Evolutionary conservation across 169 alveolate genomes (phyloP).

Genomic region (Prorocentrum cordatum): DNA sequence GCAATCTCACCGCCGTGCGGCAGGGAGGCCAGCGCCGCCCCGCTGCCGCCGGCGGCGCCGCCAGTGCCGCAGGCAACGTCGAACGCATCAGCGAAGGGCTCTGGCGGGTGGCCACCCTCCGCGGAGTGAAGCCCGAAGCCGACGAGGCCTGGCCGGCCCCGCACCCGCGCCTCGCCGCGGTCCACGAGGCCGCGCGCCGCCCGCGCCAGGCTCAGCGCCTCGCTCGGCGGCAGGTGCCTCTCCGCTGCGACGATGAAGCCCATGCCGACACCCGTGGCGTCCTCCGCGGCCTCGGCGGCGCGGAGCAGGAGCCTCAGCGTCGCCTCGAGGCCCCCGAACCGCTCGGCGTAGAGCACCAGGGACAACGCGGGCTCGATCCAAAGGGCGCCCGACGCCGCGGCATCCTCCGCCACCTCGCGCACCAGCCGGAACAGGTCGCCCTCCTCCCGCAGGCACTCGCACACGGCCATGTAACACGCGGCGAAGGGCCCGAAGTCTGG

Average conservation of each 20-base stretch:
- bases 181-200: background rate
- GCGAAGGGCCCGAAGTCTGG: background rate
- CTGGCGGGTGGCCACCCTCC: slow-evolving; percentile 38
- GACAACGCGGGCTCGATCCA: slow-evolving; percentile 58
- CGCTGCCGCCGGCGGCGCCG: no score
- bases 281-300: slow-evolving; percentile 33
- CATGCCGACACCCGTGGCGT: slow-evolving; percentile 6
- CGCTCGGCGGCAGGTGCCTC: slow-evolving; percentile 5
- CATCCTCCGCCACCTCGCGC: slow-evolving; percentile 48
- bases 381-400: slow-evolving; percentile 20
- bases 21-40: background rate
- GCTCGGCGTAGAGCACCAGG: slow-evolving; percentile 26
- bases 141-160: slow-evolving; percentile 4
- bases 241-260: slow-evolving; percentile 64
- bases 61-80: background rate
- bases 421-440: slow-evolving; percentile 18
- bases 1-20: slow-evolving; percentile 51
- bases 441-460: slow-evolving; percentile 52
- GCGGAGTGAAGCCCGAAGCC: slow-evolving; percentile 44
- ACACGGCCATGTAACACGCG: slow-evolving; percentile 37
- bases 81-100: slow-evolving; percentile 39
- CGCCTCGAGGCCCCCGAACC: slow-evolving; percentile 3
- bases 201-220: background rate
- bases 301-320: background rate
- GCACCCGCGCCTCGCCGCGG: background rate